Conservation (phyloP, 345 rosid genomes). For the Gossypium stocksii region DNA sequence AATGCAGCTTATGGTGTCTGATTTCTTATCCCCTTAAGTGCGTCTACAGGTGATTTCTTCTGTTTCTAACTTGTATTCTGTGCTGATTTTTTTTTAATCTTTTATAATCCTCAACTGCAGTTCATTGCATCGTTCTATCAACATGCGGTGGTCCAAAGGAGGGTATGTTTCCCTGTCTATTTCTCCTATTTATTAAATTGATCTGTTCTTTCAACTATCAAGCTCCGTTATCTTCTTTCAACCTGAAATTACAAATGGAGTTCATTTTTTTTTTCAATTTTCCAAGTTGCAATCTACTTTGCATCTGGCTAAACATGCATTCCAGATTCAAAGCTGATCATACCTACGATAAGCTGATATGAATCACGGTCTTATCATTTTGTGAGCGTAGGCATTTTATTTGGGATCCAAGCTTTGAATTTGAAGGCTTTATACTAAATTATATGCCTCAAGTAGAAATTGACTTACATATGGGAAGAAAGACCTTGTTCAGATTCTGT, state of each 20-base stretch:
- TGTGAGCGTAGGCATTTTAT: neutral
- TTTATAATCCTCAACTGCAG: constrained; percentile 41
- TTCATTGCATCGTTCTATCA: constrained; percentile 87
- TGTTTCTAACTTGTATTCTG: neutral
- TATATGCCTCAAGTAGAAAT: neutral
- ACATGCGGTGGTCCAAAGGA: constrained; percentile 85
- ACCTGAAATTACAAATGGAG: neutral
- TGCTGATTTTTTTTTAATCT: constrained; percentile 1
- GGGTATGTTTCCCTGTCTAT: constrained; percentile 47
- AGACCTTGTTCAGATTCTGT: neutral
- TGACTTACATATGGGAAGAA: neutral
- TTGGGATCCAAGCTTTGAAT: neutral
- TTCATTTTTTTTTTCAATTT: neutral
- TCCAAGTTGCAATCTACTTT: neutral
- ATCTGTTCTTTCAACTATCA: neutral
- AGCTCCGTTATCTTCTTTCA: neutral
- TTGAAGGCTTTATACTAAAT: neutral
- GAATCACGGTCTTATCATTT: neutral
- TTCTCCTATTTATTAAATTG: constrained; percentile 3
- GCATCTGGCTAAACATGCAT: neutral
- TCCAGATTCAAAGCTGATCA: neutral
- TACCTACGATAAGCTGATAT: neutral
- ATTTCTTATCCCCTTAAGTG: constrained; percentile 6
- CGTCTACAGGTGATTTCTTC: neutral
- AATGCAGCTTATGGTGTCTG: neutral